Conservation (phyloP, 2,329 filamentous ascomycete species). For the Pseudogymnoascus sp. region DNA sequence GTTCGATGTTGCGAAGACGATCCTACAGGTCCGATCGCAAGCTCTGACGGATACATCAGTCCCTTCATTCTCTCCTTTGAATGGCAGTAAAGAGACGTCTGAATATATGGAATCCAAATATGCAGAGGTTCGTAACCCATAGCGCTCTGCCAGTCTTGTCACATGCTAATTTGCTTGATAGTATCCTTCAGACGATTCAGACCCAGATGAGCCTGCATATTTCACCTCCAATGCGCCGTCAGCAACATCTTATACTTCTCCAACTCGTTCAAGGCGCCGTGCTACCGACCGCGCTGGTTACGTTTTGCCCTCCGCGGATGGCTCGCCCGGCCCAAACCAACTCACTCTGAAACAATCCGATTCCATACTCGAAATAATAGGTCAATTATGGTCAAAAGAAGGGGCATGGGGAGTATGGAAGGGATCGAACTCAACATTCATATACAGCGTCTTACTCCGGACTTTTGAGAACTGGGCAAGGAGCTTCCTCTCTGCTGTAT, state of each 20-base stretch:
- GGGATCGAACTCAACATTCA: slow-evolving; percentile 81
- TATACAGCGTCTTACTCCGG: slow-evolving; percentile 79
- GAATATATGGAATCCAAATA: slow-evolving; percentile 20
- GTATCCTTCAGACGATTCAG: slow-evolving; percentile 56
- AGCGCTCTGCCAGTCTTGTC: background rate
- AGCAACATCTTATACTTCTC: slow-evolving; percentile 31
- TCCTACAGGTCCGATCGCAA: slow-evolving; percentile 67
- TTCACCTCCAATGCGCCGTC: slow-evolving; percentile 57
- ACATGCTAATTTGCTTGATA: slow-evolving; percentile 15
- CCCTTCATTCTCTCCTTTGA: slow-evolving; percentile 14
- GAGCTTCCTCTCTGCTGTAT: slow-evolving; percentile 78
- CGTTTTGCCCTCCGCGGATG: slow-evolving; percentile 29
- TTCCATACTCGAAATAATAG: slow-evolving; percentile 77
- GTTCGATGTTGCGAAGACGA: slow-evolving; percentile 92
- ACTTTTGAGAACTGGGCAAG: slow-evolving; percentile 88
- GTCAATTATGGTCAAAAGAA: slow-evolving; percentile 81
- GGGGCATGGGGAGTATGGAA: slow-evolving; percentile 93
- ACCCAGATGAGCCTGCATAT: slow-evolving; percentile 72
- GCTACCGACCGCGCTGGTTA: slow-evolving; percentile 21
- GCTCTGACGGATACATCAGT: slow-evolving; percentile 22
- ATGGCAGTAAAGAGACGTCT: slow-evolving; percentile 15
- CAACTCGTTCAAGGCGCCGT: slow-evolving; percentile 30
- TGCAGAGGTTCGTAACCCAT: slow-evolving; percentile 17
- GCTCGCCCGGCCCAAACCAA: slow-evolving; percentile 45
- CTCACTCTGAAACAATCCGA: slow-evolving; percentile 66